phyloP scores from a whole-genome alignment of 164 flowering plant species.

The Nelumbo lutea region DNA sequence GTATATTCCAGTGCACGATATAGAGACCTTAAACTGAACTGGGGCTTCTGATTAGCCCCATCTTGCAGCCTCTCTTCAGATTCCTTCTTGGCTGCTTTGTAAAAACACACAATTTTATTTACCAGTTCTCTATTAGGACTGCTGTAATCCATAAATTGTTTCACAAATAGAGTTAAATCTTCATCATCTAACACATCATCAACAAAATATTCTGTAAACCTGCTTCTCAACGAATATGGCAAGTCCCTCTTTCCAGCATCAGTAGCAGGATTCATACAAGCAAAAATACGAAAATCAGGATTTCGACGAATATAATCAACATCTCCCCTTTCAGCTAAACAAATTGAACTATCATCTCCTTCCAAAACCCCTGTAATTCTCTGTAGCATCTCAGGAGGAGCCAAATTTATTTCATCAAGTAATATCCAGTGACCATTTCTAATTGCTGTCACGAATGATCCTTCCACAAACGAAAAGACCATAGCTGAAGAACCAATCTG shows the following conservation, averaged over 20 bases:
- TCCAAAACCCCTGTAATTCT: slow-evolving; percentile 87
- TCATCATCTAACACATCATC: slow-evolving; percentile 81
- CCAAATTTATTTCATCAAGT: slow-evolving; percentile 97
- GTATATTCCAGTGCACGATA: slow-evolving; percentile 82
- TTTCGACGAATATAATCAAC: slow-evolving; percentile 55
- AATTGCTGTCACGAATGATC: slow-evolving; percentile 82
- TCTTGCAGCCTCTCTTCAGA: slow-evolving; percentile 84
- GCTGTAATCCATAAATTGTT: slow-evolving; percentile 42
- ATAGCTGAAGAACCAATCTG: slow-evolving; percentile 60
- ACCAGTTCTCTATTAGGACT: slow-evolving; percentile 29
- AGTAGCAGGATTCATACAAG: slow-evolving; percentile 99
- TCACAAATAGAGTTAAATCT: slow-evolving; percentile 66
- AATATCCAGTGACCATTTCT: slow-evolving; percentile 90
- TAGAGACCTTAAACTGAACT: slow-evolving; percentile 89
- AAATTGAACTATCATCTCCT: slow-evolving; percentile 73
- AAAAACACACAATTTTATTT: slow-evolving; percentile 52
- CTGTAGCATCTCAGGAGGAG: slow-evolving; percentile 94
- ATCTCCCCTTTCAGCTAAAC: slow-evolving; percentile 94
- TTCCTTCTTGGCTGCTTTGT: slow-evolving; percentile 64
- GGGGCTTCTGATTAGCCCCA: slow-evolving; percentile 98
- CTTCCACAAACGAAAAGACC: slow-evolving; percentile 93
- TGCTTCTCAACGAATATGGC: slow-evolving; percentile 62
- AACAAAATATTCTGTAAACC: slow-evolving; percentile 90
- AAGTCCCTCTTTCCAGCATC: slow-evolving; percentile 96
- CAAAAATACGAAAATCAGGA: slow-evolving; percentile 84